Evolutionary conservation across 2,329 filamentous ascomycete genomes (phyloP).

Genomic region (Apiospora rasikravindrae): DNA sequence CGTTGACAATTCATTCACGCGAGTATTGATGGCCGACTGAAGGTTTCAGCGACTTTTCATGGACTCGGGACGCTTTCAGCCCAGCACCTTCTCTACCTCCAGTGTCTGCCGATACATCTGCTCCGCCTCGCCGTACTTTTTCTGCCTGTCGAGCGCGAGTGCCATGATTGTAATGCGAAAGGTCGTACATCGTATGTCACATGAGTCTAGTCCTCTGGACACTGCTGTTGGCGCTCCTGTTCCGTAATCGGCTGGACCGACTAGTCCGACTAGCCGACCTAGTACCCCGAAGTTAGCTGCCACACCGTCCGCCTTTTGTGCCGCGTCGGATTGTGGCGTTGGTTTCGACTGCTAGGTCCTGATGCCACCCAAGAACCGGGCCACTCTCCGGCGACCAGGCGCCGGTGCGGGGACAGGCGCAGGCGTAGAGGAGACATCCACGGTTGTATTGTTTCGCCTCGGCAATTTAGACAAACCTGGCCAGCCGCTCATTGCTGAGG

Average conservation of each 20-base stretch:
- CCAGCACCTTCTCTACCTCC: neutral
- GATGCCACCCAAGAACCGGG: neutral
- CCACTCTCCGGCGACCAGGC: neutral
- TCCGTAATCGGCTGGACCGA: neutral
- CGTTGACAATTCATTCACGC: neutral
- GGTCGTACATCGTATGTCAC: neutral
- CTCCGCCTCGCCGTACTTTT: neutral
- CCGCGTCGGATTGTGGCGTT: neutral
- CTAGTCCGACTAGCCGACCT: neutral
- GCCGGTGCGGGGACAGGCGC: neutral
- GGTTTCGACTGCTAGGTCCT: neutral
- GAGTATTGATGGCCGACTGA: neutral
- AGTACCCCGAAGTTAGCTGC: neutral
- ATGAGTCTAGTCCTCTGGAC: neutral
- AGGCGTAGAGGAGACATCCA: neutral
- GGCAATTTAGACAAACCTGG: no score
- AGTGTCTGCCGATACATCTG: neutral
- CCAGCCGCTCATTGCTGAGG: no score
- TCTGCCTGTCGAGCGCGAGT: neutral
- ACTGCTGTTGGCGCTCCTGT: neutral
- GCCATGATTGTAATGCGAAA: neutral
- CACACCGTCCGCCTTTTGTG: neutral
- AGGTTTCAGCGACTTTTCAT: neutral
- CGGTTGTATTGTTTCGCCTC: no score
- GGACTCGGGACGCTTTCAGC: neutral